Evolutionary conservation across 495 filamentous ascomycete genomes (phyloP).

Genomic region (Bombardia bombarda): DNA sequence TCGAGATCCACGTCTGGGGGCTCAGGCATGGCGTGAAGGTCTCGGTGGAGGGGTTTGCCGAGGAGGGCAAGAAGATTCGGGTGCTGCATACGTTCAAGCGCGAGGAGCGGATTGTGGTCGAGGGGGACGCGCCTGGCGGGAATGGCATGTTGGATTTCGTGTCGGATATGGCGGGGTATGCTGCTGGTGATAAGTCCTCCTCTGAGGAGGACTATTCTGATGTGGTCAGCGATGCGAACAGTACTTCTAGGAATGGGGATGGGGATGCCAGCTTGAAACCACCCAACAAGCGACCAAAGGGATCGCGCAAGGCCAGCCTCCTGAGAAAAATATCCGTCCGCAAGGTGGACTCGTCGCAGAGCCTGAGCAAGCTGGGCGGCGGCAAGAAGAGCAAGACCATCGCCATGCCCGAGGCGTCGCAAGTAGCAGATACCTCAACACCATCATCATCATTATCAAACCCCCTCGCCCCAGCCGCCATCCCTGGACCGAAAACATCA

Average conservation of each 20-base stretch:
- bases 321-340: constrained; percentile 17
- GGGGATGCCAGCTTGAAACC: not conserved
- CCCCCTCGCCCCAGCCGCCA: no score
- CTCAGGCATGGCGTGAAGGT: constrained; percentile 83
- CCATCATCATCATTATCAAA: no score
- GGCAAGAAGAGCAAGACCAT: constrained; percentile 20
- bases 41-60: constrained; percentile 72
- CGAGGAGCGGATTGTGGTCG: constrained; percentile 65
- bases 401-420: constrained; percentile 9
- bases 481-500: no score
- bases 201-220: constrained; percentile 13
- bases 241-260: constrained; percentile 6
- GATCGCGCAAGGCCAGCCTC: constrained; percentile 9
- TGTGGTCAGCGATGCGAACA: constrained; percentile 12
- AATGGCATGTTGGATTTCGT: constrained; percentile 41
- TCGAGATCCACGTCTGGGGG: constrained; percentile 88
- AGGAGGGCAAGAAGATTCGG: constrained; percentile 82
- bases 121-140: constrained; percentile 43
- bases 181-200: constrained; percentile 17
- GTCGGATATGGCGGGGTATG: constrained; percentile 43
- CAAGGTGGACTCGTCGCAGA: constrained; percentile 8
- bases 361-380: constrained; percentile 5
- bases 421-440: no score
- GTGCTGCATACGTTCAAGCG: constrained; percentile 72
- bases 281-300: constrained; percentile 12